Percentiles rank a stretch among this genome's conserved stretches.
These are phyloP conservation scores for Cardiosporidium cionae DNA, from an alignment of 169 alveolate genomes.

Conservation along the genomic window DNA sequence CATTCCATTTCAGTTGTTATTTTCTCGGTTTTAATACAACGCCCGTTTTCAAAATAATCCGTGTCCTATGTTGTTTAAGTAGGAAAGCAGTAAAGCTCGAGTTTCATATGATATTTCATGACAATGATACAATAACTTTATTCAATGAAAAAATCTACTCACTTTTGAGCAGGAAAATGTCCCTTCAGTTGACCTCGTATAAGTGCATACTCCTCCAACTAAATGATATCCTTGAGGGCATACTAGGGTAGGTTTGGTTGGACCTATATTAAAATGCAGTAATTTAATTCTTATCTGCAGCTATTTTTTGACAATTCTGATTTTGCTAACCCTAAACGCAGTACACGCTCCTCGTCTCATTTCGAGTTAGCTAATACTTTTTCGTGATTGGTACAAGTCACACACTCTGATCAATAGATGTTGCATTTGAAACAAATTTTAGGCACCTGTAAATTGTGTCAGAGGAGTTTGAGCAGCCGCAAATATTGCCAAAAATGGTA, in stretches of 20 bases:
- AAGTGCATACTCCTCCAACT: not conserved
- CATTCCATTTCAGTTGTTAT: not conserved
- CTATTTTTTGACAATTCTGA: no score
- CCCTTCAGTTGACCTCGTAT: not conserved
- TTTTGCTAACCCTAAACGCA: no score
- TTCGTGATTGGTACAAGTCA: no score
- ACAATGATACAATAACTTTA: not conserved
- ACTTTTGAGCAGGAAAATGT: not conserved
- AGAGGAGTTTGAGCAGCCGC: no score
- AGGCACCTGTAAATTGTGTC: no score
- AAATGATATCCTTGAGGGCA: not conserved
- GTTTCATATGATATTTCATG: not conserved
- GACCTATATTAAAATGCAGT: no score
- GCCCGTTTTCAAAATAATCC: not conserved
- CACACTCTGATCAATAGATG: no score
- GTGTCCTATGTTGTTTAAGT: not conserved
- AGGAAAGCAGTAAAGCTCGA: not conserved
- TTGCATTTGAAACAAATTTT: no score
- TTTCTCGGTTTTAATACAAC: not conserved
- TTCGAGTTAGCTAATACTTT: no score
- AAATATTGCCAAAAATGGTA: no score
- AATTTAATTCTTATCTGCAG: no score
- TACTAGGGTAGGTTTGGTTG: not conserved
- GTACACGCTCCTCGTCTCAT: no score
- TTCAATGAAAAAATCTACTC: not conserved